Conservation (phyloP, 1,284 basidiomycete species). For the Puccinia novopanici region DNA sequence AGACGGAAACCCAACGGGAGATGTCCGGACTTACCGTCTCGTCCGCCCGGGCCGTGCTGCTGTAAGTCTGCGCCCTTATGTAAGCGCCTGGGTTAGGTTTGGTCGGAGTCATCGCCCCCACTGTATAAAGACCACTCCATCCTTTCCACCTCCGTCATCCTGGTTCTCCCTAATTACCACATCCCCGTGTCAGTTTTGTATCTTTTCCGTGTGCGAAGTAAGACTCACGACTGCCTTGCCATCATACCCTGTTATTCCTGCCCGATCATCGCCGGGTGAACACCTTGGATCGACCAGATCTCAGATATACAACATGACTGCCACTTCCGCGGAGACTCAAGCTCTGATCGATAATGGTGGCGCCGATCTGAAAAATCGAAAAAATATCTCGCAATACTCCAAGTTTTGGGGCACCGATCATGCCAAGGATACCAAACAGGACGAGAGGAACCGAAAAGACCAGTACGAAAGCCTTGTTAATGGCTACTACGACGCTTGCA, state of each 20-base stretch:
- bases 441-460: slow-evolving; percentile 75
- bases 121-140: too few species aligned
- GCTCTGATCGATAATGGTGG: slow-evolving; percentile 13
- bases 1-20: too few species aligned
- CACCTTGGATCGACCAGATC: background rate
- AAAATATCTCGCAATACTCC: slow-evolving; percentile 86
- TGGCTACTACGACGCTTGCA: slow-evolving; percentile 66
- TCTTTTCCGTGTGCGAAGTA: too few species aligned
- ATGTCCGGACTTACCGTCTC: too few species aligned
- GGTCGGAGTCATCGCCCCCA: too few species aligned
- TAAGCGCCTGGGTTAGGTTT: too few species aligned
- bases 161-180: too few species aligned
- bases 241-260: background rate
- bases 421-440: slow-evolving; percentile 69
- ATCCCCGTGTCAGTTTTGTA: too few species aligned
- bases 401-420: slow-evolving; percentile 91
- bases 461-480: slow-evolving; percentile 94
- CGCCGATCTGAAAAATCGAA: slow-evolving; percentile 67
- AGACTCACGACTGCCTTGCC: too few species aligned
- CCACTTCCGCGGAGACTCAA: slow-evolving; percentile 13
- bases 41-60: too few species aligned
- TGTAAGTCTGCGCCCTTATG: too few species aligned
- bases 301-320: background rate
- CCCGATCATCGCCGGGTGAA: background rate
- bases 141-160: too few species aligned